Percentiles rank a stretch among this genome's conserved stretches.
These are phyloP conservation scores for Aspergillus cristatus DNA, from an alignment of 495 filamentous ascomycete genomes.

Conservation along the genomic window DNA sequence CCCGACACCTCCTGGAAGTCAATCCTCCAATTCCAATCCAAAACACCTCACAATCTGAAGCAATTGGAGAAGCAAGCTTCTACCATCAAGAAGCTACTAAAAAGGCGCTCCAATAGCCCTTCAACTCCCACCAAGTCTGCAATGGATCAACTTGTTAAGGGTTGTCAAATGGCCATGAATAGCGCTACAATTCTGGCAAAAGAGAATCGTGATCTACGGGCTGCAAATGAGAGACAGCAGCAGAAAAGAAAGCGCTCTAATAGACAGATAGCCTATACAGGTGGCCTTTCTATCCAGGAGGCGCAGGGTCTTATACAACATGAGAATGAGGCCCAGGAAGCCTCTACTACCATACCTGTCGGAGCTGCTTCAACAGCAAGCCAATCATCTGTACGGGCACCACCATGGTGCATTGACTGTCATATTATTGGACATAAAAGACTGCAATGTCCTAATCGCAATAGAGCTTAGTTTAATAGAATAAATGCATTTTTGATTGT, in stretches of 20 bases:
- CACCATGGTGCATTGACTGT: constrained; percentile 4
- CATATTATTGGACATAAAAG: constrained; percentile 4
- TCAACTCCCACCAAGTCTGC: constrained; percentile 1
- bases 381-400: constrained; percentile 2
- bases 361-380: constrained; percentile 1
- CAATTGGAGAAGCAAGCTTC: constrained; percentile 1
- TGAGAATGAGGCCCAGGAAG: constrained; percentile 3
- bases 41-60: constrained; percentile 1
- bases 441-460: constrained; percentile 5
- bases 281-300: background rate
- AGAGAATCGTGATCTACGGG: constrained; percentile 2
- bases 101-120: background rate
- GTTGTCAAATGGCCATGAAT: constrained; percentile 3
- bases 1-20: constrained; percentile 1
- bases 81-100: constrained; percentile 1
- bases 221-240: constrained; percentile 1
- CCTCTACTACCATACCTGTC: background rate
- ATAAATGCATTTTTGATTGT: background rate
- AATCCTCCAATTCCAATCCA: background rate
- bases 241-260: constrained; percentile 5
- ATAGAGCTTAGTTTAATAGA: constrained; percentile 1
- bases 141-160: constrained; percentile 4
- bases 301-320: background rate
- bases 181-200: background rate
- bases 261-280: constrained; percentile 5